phyloP scores from a whole-genome alignment of 2,329 filamentous ascomycete species.

The Cryphonectria japonica region DNA sequence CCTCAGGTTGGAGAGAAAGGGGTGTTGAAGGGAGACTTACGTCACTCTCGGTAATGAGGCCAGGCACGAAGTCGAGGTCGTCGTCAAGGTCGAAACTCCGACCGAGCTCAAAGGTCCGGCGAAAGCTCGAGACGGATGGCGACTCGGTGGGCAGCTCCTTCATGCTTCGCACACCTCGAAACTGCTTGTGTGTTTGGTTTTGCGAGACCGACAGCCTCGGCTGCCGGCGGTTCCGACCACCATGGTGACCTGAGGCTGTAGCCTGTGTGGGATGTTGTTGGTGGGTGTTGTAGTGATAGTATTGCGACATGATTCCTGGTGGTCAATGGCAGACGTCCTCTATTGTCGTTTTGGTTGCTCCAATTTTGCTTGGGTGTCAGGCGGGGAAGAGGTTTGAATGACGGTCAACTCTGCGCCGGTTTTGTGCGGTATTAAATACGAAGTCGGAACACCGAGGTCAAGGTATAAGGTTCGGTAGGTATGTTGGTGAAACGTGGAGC shows the following conservation, averaged over 20 bases:
- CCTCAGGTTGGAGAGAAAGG: slow-evolving; percentile 29
- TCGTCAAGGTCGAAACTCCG: slow-evolving; percentile 95
- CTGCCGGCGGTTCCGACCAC: slow-evolving; percentile 81
- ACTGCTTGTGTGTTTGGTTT: slow-evolving; percentile 78
- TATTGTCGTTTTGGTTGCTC: not conserved
- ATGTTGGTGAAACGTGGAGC: not conserved
- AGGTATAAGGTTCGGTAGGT: not conserved
- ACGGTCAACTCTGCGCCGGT: slow-evolving; percentile 13
- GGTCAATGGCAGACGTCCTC: not conserved
- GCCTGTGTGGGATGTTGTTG: slow-evolving; percentile 60
- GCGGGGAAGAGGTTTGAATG: not conserved
- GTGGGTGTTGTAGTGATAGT: slow-evolving; percentile 67
- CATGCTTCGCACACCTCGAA: slow-evolving; percentile 81
- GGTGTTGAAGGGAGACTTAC: slow-evolving; percentile 59
- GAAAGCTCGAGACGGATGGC: slow-evolving; percentile 76
- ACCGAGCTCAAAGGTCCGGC: slow-evolving; percentile 85
- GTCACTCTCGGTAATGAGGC: slow-evolving; percentile 89
- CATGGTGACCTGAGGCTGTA: slow-evolving; percentile 67
- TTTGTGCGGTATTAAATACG: slow-evolving; percentile 24
- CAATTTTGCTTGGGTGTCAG: not conserved
- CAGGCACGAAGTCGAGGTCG: slow-evolving; percentile 93
- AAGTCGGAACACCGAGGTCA: slow-evolving; percentile 13
- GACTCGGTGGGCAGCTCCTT: slow-evolving; percentile 78
- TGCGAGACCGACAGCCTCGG: slow-evolving; percentile 80
- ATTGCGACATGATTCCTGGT: slow-evolving; percentile 58